A percentile compares a stretch with the other conserved stretches of the same genome.
Conservation (phyloP, 1,284 basidiomycete genomes). For the Jaminaea rosea region DNA sequence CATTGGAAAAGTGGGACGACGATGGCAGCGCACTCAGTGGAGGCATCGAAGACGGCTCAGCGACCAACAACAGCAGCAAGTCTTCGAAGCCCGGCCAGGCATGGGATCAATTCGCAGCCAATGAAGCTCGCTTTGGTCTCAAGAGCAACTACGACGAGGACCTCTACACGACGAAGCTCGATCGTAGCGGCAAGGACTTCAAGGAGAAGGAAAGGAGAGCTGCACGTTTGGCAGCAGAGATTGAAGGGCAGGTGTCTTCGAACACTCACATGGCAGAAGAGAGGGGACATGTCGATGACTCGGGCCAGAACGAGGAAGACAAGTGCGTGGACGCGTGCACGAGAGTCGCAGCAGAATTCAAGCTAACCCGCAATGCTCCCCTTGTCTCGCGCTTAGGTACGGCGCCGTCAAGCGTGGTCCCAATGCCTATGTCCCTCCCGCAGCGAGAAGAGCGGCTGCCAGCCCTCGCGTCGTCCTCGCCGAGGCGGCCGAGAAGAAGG, state of each 20-base stretch:
- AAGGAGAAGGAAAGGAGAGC: conserved; percentile 82
- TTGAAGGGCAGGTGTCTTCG: conserved; percentile 54
- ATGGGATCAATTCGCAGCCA: conserved; percentile 96
- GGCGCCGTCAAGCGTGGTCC: conserved; percentile 79
- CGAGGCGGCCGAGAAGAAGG: conserved; percentile 1
- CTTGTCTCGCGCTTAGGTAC: too few relatives aligned
- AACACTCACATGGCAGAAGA: conserved; percentile 90
- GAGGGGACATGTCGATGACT: conserved; percentile 65
- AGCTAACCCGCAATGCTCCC: too few relatives aligned
- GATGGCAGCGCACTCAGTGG: conserved; percentile 25
- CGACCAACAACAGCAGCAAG: conserved; percentile 7
- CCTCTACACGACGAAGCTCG: conserved; percentile 86
- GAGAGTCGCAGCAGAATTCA: too few relatives aligned
- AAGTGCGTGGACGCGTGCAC: conserved; percentile 59
- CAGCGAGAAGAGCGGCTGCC: conserved; percentile 56
- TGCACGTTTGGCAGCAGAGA: conserved; percentile 80
- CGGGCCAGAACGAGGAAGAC: conserved; percentile 80
- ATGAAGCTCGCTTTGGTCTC: conserved; percentile 85
- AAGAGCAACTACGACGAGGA: conserved; percentile 88
- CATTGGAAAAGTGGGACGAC: conserved; percentile 35
- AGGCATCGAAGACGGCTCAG: conserved; percentile 15
- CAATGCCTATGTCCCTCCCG: conserved; percentile 87
- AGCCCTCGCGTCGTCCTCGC: conserved; percentile 3
- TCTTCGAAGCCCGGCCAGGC: too few relatives aligned
- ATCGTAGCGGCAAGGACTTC: conserved; percentile 72